Evolutionary conservation across 1,284 basidiomycete genomes (phyloP).

Genomic region (Ustilago tritici): DNA sequence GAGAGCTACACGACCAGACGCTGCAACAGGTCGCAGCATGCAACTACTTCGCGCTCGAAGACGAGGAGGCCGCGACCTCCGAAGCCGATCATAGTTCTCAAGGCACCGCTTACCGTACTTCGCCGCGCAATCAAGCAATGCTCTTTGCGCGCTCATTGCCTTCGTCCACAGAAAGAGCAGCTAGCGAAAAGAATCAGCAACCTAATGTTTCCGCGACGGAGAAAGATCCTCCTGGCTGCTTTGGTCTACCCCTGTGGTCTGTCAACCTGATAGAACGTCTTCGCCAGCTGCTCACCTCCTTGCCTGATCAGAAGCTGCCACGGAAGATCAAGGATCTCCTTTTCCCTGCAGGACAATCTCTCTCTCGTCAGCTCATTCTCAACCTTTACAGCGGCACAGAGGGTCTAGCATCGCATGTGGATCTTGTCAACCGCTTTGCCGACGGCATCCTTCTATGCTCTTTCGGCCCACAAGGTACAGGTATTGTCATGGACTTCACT

Average conservation of each 20-base stretch:
- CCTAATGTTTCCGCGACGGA: background rate
- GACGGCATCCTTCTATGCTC: constrained; percentile 62
- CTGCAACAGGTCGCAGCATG: constrained; percentile 33
- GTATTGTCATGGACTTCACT: constrained; percentile 57
- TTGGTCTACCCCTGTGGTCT: constrained; percentile 41
- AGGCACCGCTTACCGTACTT: constrained; percentile 7
- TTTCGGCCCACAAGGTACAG: constrained; percentile 41
- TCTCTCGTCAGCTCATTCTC: constrained; percentile 70
- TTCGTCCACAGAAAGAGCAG: background rate
- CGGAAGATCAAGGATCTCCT: constrained; percentile 10
- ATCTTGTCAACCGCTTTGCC: constrained; percentile 71
- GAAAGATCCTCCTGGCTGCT: background rate
- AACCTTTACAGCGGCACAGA: constrained; percentile 71
- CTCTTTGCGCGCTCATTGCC: constrained; percentile 38
- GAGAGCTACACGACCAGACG: constrained; percentile 24
- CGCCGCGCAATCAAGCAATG: constrained; percentile 46
- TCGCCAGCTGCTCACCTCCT: background rate
- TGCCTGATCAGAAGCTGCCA: constrained; percentile 8
- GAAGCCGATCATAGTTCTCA: background rate
- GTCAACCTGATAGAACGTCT: constrained; percentile 30
- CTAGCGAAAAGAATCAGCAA: background rate
- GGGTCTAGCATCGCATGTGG: constrained; percentile 72
- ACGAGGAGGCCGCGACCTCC: background rate
- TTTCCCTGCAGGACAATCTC: constrained; percentile 19
- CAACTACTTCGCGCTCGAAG: constrained; percentile 35